Evolutionary conservation across 139 green algal species (phyloP).

Genomic region (Medakamo hakoo): DNA sequence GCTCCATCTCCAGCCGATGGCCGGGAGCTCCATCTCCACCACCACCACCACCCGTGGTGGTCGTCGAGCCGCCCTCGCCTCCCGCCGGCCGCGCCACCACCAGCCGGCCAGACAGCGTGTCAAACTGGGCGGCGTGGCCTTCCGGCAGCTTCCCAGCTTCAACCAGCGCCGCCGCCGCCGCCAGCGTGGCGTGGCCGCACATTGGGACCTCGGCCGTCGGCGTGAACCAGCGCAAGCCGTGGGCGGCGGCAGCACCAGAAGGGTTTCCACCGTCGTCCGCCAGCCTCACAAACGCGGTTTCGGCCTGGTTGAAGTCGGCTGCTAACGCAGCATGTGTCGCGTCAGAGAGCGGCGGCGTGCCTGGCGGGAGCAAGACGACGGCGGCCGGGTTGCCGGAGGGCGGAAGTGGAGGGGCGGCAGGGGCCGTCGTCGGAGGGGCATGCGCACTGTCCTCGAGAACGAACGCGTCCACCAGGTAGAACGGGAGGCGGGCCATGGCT

Average conservation of each 20-base stretch:
- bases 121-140: conserved; percentile 4
- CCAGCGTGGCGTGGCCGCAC: conserved; percentile 60
- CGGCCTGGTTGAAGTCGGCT: not conserved
- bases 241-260: too few species aligned
- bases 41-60: too few species aligned
- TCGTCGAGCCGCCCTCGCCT: too few species aligned
- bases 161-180: conserved; percentile 25
- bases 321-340: too few species aligned
- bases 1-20: too few species aligned
- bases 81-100: not conserved
- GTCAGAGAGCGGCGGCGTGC: not conserved
- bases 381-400: not conserved
- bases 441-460: too few species aligned
- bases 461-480: not conserved
- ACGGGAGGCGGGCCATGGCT: too few species aligned
- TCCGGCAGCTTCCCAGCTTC: conserved; percentile 7
- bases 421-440: too few species aligned
- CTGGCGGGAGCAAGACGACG: not conserved
- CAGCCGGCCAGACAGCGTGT: conserved; percentile 16
- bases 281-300: not conserved
- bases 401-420: too few species aligned
- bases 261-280: too few species aligned
- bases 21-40: not conserved
- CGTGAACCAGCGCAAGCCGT: conserved; percentile 41
- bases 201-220: conserved; percentile 41